phyloP scores from a whole-genome alignment of 1,139 yeast species.

The Scheffersomyces cryptocercus region DNA sequence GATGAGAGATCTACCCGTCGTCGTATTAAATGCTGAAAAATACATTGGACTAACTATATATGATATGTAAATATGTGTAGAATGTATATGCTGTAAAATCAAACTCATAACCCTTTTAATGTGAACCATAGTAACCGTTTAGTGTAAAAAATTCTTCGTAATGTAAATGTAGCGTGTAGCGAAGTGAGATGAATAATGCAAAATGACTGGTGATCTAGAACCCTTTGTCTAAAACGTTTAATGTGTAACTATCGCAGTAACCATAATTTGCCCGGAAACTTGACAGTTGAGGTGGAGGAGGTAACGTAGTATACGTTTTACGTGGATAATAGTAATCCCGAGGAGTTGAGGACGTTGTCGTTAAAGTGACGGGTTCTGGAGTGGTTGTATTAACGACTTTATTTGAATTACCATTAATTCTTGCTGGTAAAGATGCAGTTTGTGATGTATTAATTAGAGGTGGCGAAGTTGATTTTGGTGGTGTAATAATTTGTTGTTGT shows the following conservation, averaged over 20 bases:
- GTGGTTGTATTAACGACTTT: too few species aligned
- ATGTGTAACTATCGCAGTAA: constrained; percentile 4
- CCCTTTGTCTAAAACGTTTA: constrained; percentile 5
- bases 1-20: too few species aligned
- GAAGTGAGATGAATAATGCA: not conserved
- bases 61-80: too few species aligned
- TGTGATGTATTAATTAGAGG: not conserved
- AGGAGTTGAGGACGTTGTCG: not conserved
- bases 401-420: not conserved
- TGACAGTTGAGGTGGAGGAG: constrained; percentile 5
- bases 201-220: constrained; percentile 2
- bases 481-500: not conserved
- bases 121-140: too few species aligned
- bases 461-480: constrained; percentile 1
- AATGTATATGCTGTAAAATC: too few species aligned
- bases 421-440: not conserved
- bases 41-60: too few species aligned
- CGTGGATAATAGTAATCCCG: not conserved
- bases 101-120: too few species aligned
- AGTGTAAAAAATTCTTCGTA: too few species aligned
- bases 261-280: constrained; percentile 4
- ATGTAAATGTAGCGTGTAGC: not conserved
- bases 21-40: too few species aligned
- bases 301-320: constrained; percentile 1
- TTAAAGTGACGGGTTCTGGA: too few species aligned